Evolutionary conservation across 352 stramenopile species (phyloP).

Genomic region (Phytopythium sindhum): DNA sequence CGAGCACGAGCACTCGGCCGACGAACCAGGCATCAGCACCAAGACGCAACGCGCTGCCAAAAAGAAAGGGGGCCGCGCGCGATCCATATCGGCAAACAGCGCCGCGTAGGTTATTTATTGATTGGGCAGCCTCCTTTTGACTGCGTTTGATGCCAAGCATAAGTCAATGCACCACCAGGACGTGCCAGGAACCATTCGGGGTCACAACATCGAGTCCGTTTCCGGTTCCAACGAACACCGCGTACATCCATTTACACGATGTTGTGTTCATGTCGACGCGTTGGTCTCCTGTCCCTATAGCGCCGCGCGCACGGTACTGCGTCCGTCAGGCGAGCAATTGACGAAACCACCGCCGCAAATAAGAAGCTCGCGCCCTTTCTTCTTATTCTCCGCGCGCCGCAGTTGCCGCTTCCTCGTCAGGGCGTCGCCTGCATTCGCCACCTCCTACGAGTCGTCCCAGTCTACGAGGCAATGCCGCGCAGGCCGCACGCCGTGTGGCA

Average conservation of each 20-base stretch:
- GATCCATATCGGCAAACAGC: neutral
- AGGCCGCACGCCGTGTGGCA: slow-evolving; percentile 7
- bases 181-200: no score
- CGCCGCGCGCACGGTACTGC: neutral
- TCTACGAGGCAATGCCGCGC: slow-evolving; percentile 2
- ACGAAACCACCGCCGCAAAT: neutral
- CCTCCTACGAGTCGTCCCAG: neutral
- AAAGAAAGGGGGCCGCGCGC: neutral
- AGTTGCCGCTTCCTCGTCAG: neutral
- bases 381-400: neutral
- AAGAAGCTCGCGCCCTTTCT: neutral
- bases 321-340: neutral
- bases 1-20: neutral
- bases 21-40: neutral
- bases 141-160: no score
- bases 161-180: neutral
- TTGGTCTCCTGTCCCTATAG: neutral
- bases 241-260: no score
- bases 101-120: neutral
- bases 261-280: neutral
- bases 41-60: neutral
- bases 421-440: neutral
- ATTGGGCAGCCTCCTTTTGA: neutral
- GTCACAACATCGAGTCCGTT: no score
- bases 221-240: no score